Percentiles rank a stretch among this genome's conserved stretches.
Conservation (phyloP, 495 filamentous ascomycete species). For the Oidiodendron maius region DNA sequence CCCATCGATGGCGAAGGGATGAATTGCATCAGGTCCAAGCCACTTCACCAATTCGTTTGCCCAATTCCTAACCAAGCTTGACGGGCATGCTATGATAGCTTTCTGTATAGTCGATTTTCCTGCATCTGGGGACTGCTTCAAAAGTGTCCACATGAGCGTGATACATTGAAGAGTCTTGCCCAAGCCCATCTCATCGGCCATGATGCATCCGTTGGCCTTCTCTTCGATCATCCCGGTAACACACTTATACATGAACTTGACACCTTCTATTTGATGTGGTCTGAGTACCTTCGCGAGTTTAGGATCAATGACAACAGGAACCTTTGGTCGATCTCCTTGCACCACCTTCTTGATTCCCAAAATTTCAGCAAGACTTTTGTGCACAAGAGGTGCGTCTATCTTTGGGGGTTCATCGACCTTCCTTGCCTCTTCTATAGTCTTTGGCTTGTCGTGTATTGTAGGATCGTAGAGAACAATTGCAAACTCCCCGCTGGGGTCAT, state of each 20-base stretch:
- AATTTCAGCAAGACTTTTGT: conserved; percentile 94
- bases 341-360: conserved; percentile 89
- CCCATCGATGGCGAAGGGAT: conserved; percentile 92
- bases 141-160: conserved; percentile 83
- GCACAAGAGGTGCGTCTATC: conserved; percentile 75
- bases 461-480: conserved; percentile 95
- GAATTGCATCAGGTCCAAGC: conserved; percentile 87
- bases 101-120: conserved; percentile 94
- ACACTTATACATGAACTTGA: conserved; percentile 94
- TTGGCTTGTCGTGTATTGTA: conserved; percentile 80
- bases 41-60: conserved; percentile 94
- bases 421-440: conserved; percentile 43
- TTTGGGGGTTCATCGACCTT: conserved; percentile 44
- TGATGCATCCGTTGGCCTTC: conserved; percentile 95
- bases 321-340: conserved; percentile 71
- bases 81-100: conserved; percentile 97
- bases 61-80: conserved; percentile 96
- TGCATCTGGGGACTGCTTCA: conserved; percentile 92
- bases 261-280: conserved; percentile 96
- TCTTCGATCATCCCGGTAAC: conserved; percentile 90
- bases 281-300: conserved; percentile 83
- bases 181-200: conserved; percentile 99
- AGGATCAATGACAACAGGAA: conserved; percentile 97
- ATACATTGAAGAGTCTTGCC: conserved; percentile 81
- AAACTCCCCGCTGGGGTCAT: conserved; percentile 94